Evolutionary conservation across 805 yeast genomes (phyloP).

Genomic region (Metschnikowia lochheadii): DNA sequence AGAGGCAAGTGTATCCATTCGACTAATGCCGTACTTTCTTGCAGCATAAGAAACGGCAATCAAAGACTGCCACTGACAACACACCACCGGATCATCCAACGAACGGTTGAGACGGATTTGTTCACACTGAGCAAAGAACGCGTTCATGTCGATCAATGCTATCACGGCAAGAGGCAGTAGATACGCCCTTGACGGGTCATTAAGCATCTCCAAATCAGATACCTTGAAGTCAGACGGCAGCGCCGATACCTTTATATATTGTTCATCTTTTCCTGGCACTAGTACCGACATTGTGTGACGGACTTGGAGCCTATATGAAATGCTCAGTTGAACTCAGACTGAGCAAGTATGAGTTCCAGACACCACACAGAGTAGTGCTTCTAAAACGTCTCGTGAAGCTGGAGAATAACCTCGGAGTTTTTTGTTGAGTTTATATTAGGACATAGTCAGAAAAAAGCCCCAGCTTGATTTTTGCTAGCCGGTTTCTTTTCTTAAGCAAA

Average conservation of each 20-base stretch:
- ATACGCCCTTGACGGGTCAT: conserved; percentile 46
- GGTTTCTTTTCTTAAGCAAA: not conserved
- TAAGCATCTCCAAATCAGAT: conserved; percentile 45
- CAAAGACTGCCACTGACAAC: conserved; percentile 87
- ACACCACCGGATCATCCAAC: conserved; percentile 77
- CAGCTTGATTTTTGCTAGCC: not conserved
- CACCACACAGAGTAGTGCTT: not conserved
- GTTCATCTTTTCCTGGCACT: not conserved
- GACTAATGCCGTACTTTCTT: conserved; percentile 68
- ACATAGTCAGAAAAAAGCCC: not conserved
- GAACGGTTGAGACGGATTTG: conserved; percentile 66
- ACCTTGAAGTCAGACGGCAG: conserved; percentile 7
- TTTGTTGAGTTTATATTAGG: not conserved
- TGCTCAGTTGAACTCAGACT: not conserved
- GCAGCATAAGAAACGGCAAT: conserved; percentile 94
- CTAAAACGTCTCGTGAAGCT: not conserved
- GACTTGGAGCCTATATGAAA: not conserved
- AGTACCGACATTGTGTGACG: conserved; percentile 6
- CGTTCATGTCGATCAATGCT: conserved; percentile 87
- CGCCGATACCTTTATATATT: not conserved
- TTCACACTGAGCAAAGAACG: conserved; percentile 94
- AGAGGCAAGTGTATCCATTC: conserved; percentile 68
- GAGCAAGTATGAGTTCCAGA: not conserved
- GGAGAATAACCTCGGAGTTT: not conserved
- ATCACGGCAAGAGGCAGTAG: conserved; percentile 70